Evolutionary conservation across 1,284 basidiomycete species (phyloP), one percentile per base, ranked within the genome.

Genomic region (Coriolopsis trogii): DNA sequence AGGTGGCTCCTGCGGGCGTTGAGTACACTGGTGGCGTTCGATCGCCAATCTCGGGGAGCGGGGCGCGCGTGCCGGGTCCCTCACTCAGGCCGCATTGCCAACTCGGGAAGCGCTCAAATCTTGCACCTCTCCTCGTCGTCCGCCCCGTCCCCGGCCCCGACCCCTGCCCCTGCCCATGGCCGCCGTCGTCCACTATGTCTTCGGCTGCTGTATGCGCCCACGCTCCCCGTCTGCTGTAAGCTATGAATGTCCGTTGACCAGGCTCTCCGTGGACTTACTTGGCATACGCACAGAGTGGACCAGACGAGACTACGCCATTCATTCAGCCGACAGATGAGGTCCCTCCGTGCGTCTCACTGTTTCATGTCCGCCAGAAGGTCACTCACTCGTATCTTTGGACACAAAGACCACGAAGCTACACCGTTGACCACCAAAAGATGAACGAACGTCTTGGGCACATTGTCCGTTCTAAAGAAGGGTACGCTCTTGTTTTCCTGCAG

Each of bases 381-480:
- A 28, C 46, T 21, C 9, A 16, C 12, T 12, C 24, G 7, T n/a
- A n/a, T n/a, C n/a, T n/a, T n/a, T n/a, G n/a, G 7, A 7, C 18
- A 6, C 2, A 10, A 20, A 61, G 59, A 6, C 28, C 49, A 13
- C 47, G 57, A 50, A 65, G 41, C 56, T 66, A 64, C 52, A 64
- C 72, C 1, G 63, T 80, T n/a, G 77, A 83, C 66, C 75, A 80
- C 25, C 76, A 80, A 53, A 73, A 70, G 39, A 63, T 84, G 53
- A 79, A 78, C 60, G 78, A 82, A 41, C 73, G 81, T 5, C 72
- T 87, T 20, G 75, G 74, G 3, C 70, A 72, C 20, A 85, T 87
- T 42, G 82, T 87, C 23, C 80, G 81, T 4, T 67, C 79, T 0
- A 85, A 84, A 63, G 82, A 86, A 70, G 77, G 81, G 85, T 85